Base-by-base conservation (phyloP, 371 early-diverging fungal genomes). In the Syncephalastrum sp. region DNA sequence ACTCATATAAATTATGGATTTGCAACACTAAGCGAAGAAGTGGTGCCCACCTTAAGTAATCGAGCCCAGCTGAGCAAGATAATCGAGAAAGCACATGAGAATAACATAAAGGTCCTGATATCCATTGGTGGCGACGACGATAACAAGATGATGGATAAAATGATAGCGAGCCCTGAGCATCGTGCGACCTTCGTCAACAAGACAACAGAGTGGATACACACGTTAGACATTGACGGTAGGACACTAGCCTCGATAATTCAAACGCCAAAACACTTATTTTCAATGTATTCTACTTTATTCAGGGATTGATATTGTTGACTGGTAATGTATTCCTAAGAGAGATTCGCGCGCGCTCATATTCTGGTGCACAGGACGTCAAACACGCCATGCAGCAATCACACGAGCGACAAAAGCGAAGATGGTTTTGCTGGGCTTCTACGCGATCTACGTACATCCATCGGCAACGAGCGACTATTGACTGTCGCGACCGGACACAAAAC, bases 61-160 rank as follows among this genome's bases (percentile, higher is more conserved):
- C 44, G 50, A 27, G 56, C 51, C 1, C 61, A 61, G 14, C 44
- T 53, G 15, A 43, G 17, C 8, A 68, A 68, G n/a, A 50, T 83
- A 12, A 74, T 81, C 29, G 42, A 64, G 1, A 46, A 75, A n/a
- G 84, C 84, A n/a, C 77, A 85, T 50, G 74, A 70, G 7, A 68
- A 63, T 5, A 66, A 75, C 16, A 80, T 84, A 52, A 87, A 85
- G 51, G 84, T 89, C 19, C 59, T 86, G n/a, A 64, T 87, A 16
- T 88, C 90, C 5, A 70, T 91, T 7, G 91, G 91, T 42, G 91
- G 91, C 1, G 91, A 90, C 87, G 83, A 84, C 54, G 88, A 86
- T 14, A 84, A 85, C n/a, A 63, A 82, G 45, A 59, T 59, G 29
- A 87, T 91, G 68, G 82, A 82, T 6, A 56, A 68, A 4, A 82